Percentiles rank a stretch among this genome's conserved stretches.
Evolutionary conservation across 805 yeast genomes (phyloP).

Genomic region (Wickerhamomyces sydowiorum): DNA sequence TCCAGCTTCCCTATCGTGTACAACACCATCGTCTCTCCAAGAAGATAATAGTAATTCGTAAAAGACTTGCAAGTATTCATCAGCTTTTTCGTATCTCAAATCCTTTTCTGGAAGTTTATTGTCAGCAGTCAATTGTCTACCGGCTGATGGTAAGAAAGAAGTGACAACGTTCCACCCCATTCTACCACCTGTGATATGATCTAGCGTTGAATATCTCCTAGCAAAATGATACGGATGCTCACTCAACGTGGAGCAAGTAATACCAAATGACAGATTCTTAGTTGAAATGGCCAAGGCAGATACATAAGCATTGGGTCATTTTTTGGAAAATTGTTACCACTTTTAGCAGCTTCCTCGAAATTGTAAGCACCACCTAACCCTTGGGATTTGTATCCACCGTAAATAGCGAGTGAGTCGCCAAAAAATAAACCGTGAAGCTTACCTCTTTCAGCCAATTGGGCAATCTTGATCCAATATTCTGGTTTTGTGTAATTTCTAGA

Average conservation of each 20-base stretch:
- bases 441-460: not conserved
- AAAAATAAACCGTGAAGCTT: slow-evolving; percentile 26
- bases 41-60: slow-evolving; percentile 32
- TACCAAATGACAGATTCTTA: slow-evolving; percentile 29
- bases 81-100: slow-evolving; percentile 33
- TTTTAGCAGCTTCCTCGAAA: slow-evolving; percentile 24
- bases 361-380: slow-evolving; percentile 24
- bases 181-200: slow-evolving; percentile 35
- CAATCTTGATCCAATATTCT: not conserved
- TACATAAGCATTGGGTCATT: slow-evolving; percentile 26
- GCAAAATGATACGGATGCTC: slow-evolving; percentile 36
- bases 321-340: slow-evolving; percentile 22
- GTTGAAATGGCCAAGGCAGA: slow-evolving; percentile 34
- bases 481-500: not conserved
- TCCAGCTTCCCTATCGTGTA: slow-evolving; percentile 18
- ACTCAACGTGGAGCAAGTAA: slow-evolving; percentile 35
- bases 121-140: slow-evolving; percentile 30
- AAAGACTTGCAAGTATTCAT: slow-evolving; percentile 33
- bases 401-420: slow-evolving; percentile 31
- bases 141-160: slow-evolving; percentile 35
- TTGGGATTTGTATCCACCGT: slow-evolving; percentile 26
- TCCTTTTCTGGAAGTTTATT: slow-evolving; percentile 30
- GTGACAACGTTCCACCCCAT: slow-evolving; percentile 40
- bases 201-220: slow-evolving; percentile 34
- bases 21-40: slow-evolving; percentile 33